Evolutionary conservation across 225 moss, liverwort and hornwort genomes (phyloP).

Genomic region (Physcomitrium patens): DNA sequence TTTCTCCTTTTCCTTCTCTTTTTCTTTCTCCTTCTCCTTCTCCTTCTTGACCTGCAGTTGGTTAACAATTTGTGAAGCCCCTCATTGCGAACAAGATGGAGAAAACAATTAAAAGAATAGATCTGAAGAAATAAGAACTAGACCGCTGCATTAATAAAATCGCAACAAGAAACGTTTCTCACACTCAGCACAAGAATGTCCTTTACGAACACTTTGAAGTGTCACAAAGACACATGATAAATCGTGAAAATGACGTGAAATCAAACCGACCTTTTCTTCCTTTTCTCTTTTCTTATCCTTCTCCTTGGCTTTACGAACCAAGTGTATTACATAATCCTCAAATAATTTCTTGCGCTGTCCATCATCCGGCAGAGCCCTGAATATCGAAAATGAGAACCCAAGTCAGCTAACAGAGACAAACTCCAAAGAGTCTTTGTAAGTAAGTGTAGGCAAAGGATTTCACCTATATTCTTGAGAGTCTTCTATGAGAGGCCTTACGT

Average conservation of each 20-base stretch:
- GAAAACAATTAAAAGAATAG: neutral
- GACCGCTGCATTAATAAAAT: neutral
- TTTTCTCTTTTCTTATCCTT: conserved; percentile 98
- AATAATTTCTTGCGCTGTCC: conserved; percentile 78
- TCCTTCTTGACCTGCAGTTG: conserved; percentile 39
- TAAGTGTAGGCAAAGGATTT: neutral
- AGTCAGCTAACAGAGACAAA: conserved; percentile 19
- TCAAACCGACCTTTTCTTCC: conserved; percentile 84
- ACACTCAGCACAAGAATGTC: neutral
- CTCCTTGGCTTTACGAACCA: conserved; percentile 85
- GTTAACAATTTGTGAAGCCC: neutral
- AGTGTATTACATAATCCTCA: conserved; percentile 81
- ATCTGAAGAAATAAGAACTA: neutral
- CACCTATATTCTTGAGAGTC: conserved; percentile 87
- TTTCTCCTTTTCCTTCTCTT: conserved; percentile 38
- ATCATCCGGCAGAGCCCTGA: conserved; percentile 83
- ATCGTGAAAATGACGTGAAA: neutral
- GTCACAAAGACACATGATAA: neutral
- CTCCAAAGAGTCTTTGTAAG: neutral
- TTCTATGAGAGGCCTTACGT: conserved; percentile 73
- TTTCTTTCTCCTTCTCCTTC: conserved; percentile 57
- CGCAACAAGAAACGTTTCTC: neutral
- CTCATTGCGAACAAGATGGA: neutral
- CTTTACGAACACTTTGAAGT: neutral
- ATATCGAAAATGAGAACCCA: conserved; percentile 13